phyloP scores from a whole-genome alignment of 116 monocot genomes.

The Papilionanthe hybrid region DNA sequence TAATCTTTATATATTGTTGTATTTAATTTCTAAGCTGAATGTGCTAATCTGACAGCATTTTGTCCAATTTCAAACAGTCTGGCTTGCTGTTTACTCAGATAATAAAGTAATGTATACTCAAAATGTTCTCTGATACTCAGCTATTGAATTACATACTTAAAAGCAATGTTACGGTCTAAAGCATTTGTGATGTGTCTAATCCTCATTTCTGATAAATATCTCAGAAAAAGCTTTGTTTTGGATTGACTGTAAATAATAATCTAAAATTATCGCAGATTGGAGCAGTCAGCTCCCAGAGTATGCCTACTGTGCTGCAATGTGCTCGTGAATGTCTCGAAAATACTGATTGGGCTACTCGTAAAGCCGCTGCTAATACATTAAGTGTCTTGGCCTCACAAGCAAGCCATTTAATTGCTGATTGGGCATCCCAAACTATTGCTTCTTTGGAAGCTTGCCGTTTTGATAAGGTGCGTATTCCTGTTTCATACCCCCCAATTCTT shows the following conservation, averaged over 20 bases:
- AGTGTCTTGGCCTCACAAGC: conserved; percentile 59
- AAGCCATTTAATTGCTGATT: conserved; percentile 63
- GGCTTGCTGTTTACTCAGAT: no score
- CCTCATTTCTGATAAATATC: no score
- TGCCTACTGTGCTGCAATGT: conserved; percentile 65
- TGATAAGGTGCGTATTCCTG: conserved; percentile 66
- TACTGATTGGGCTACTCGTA: conserved; percentile 90
- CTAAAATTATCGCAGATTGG: conserved; percentile 51
- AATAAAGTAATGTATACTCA: no score
- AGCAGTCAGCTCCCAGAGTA: conserved; percentile 69
- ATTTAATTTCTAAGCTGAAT: no score
- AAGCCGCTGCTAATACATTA: conserved; percentile 90
- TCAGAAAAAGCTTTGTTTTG: no score
- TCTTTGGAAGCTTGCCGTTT: conserved; percentile 87
- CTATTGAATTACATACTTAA: no score
- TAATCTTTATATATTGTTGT: no score
- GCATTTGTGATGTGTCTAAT: no score
- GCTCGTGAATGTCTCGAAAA: conserved; percentile 86
- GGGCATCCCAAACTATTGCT: conserved; percentile 51
- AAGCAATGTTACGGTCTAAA: no score
- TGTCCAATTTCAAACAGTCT: no score
- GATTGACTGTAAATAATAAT: not conserved
- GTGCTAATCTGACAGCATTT: no score
- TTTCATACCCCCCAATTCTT: not conserved
- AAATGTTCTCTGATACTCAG: no score